These are phyloP conservation scores for Eruca vesicaria DNA, from an alignment of 441 rosid species.

Conservation along the genomic window DNA sequence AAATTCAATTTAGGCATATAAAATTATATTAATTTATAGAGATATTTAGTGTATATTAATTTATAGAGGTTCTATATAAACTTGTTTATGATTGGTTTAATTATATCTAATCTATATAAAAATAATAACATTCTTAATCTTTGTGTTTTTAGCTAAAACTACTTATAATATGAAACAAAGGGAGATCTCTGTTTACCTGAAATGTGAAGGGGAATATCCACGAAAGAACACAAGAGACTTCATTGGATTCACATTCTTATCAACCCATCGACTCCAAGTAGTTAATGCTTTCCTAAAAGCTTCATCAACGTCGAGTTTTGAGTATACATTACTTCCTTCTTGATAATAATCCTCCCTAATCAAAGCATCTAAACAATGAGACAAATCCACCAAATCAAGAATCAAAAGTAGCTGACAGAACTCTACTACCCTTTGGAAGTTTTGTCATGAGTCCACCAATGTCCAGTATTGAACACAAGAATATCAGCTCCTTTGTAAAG, in stretches of 20 bases:
- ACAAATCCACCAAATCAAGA: background rate
- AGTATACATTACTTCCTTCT: conserved; percentile 79
- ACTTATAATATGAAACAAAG: background rate
- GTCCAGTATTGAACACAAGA: conserved; percentile 89
- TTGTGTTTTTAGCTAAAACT: no score
- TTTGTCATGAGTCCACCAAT: conserved; percentile 99
- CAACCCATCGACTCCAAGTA: conserved; percentile 94
- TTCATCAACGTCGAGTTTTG: conserved; percentile 74
- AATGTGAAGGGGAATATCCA: conserved; percentile 89
- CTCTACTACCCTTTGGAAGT: conserved; percentile 82
- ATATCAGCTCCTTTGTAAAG: conserved; percentile 71
- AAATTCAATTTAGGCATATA: no score
- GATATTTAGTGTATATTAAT: no score
- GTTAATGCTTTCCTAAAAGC: conserved; percentile 87
- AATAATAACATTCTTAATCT: no score
- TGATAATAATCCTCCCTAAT: conserved; percentile 90
- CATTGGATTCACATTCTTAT: conserved; percentile 58
- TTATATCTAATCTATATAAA: no score
- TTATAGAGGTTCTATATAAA: no score
- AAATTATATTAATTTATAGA: no score
- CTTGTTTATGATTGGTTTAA: no score
- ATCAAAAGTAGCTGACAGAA: background rate
- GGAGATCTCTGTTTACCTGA: conserved; percentile 48
- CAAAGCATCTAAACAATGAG: conserved; percentile 3
- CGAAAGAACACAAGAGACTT: conserved; percentile 78